Conservation (phyloP, 116 monocot species). For the Dioscorea cayenensis region DNA sequence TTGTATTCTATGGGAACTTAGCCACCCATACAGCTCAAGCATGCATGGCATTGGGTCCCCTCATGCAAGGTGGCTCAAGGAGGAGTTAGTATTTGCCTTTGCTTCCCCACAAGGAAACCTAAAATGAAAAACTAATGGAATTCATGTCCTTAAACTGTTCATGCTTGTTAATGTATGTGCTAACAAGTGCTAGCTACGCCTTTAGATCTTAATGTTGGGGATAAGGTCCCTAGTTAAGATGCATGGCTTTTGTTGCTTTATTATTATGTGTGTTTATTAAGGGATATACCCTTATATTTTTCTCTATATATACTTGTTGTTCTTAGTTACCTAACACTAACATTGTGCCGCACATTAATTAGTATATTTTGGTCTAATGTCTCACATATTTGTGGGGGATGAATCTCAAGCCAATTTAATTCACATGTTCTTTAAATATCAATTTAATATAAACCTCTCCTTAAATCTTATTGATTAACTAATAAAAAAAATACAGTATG, state of each 20-base stretch:
- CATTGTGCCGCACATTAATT: neutral
- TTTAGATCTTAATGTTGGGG: conserved; percentile 4
- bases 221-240: neutral
- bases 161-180: conserved; percentile 7
- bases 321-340: neutral
- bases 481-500: no score
- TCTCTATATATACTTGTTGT: conserved; percentile 1
- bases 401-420: neutral
- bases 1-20: conserved; percentile 1
- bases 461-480: neutral
- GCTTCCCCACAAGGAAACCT: conserved; percentile 1
- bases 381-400: neutral
- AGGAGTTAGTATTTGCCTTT: neutral
- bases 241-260: neutral
- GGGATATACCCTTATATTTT: neutral
- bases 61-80: neutral
- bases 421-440: neutral
- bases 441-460: neutral
- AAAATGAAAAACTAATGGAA: neutral
- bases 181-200: neutral
- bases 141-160: neutral
- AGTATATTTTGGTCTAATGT: neutral
- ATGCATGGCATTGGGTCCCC: neutral
- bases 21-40: conserved; percentile 5
- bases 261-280: neutral